These are phyloP conservation scores for Thozetella sp. DNA, from an alignment of 495 filamentous ascomycete genomes.

Conservation along the genomic window DNA sequence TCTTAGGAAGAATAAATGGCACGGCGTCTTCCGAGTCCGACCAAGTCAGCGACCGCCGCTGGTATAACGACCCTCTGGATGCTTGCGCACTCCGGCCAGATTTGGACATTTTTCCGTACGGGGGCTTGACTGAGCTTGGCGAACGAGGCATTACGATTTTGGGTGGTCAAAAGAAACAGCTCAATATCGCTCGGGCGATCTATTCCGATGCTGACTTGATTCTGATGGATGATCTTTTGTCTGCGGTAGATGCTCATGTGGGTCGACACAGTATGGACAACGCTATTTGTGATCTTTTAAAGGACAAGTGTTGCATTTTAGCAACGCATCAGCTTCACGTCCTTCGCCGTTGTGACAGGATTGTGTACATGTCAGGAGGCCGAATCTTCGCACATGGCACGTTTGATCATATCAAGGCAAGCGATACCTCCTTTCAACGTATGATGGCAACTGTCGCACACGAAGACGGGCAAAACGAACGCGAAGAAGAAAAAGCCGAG, in stretches of 20 bases:
- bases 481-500: constrained; percentile 61
- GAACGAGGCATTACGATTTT: constrained; percentile 81
- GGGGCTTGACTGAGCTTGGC: constrained; percentile 76
- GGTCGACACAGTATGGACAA: constrained; percentile 95
- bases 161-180: constrained; percentile 81
- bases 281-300: constrained; percentile 86
- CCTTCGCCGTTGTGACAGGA: constrained; percentile 83
- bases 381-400: constrained; percentile 82
- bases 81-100: constrained; percentile 69
- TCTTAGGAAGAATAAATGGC: too few species aligned
- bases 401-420: constrained; percentile 82
- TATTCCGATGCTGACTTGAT: constrained; percentile 83
- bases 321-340: constrained; percentile 96
- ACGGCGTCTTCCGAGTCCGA: too few species aligned
- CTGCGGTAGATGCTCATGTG: constrained; percentile 84
- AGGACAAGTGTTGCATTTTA: constrained; percentile 85
- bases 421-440: constrained; percentile 71
- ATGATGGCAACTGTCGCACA: constrained; percentile 83
- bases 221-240: constrained; percentile 83
- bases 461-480: constrained; percentile 67
- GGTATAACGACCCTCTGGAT: too few species aligned
- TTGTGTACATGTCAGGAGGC: constrained; percentile 89
- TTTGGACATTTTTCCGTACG: constrained; percentile 73
- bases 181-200: constrained; percentile 84
- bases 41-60: too few species aligned